Evolutionary conservation across 108 stramenopile genomes (phyloP).

Genomic region (Pseudonitzschia multiseries): DNA sequence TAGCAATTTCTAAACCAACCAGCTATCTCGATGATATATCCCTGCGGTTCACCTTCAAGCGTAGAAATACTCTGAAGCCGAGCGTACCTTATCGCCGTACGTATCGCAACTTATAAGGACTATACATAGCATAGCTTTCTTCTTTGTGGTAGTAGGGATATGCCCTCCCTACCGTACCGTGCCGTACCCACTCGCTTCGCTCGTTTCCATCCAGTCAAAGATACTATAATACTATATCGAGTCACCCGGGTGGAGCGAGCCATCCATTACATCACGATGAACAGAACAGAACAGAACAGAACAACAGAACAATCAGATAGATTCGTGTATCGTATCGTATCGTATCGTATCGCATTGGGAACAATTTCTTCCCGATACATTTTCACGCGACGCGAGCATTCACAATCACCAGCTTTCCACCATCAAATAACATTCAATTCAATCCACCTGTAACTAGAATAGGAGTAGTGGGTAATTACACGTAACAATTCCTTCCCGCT

Average conservation of each 20-base stretch:
- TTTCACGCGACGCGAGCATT: slow-evolving; percentile 6
- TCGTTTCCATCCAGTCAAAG: not conserved
- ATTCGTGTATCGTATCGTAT: not conserved
- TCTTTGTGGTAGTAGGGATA: slow-evolving; percentile 1
- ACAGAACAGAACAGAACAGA: too few species aligned
- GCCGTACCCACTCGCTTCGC: too few species aligned
- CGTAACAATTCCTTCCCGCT: not conserved
- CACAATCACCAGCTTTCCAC: slow-evolving; percentile 26
- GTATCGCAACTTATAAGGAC: not conserved
- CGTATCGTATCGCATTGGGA: not conserved
- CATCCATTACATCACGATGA: not conserved
- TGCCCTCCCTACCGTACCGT: not conserved
- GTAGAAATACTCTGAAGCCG: not conserved
- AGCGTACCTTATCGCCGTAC: not conserved
- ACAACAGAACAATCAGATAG: too few species aligned
- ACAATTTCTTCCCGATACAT: not conserved
- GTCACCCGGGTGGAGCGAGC: not conserved
- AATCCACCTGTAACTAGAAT: too few species aligned
- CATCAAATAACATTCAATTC: slow-evolving; percentile 16
- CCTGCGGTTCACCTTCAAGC: not conserved
- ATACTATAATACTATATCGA: not conserved
- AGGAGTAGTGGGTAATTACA: too few species aligned
- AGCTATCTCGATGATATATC: not conserved
- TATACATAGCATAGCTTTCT: too few species aligned
- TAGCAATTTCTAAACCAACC: not conserved